A percentile compares a stretch with the other conserved stretches of the same genome.
Conservation (phyloP, 2,329 filamentous ascomycete species). For the Monilinia polystroma region DNA sequence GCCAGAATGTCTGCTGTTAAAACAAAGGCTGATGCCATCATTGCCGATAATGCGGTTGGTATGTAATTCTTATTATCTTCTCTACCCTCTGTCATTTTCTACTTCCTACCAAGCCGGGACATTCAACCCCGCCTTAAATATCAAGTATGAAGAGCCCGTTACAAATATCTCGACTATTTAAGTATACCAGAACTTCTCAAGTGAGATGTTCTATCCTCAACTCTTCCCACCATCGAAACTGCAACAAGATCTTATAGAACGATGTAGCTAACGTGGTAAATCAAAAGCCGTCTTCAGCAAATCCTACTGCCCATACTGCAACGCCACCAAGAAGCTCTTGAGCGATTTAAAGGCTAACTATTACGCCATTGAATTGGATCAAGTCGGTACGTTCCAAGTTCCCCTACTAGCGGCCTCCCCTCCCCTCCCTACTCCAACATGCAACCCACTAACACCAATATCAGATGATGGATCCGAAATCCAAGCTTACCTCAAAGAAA, state of each 20-base stretch:
- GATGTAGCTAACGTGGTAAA: background rate
- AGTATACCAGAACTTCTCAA: background rate
- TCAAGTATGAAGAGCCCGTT: background rate
- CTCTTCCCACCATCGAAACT: too few species aligned
- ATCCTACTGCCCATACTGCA: constrained; percentile 94
- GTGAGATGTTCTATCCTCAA: background rate
- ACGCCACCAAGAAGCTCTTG: constrained; percentile 72
- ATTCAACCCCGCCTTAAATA: background rate
- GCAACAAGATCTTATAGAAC: background rate
- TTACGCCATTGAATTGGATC: constrained; percentile 77
- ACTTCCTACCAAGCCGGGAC: background rate
- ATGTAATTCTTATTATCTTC: constrained; percentile 41
- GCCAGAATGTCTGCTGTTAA: constrained; percentile 79
- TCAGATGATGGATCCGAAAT: constrained; percentile 78
- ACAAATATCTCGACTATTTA: background rate
- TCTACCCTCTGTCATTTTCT: background rate
- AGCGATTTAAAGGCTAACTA: constrained; percentile 69
- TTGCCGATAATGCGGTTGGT: constrained; percentile 86
- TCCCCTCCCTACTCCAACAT: background rate
- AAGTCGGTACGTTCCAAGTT: constrained; percentile 62
- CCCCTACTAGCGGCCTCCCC: too few species aligned
- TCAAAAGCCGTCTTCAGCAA: constrained; percentile 86
- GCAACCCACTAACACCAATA: background rate
- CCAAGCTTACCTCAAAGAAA: constrained; percentile 77
- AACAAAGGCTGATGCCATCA: constrained; percentile 79